Percentiles rank a stretch among this genome's conserved stretches.
Conservation (phyloP, 108 stramenopile species). For the Skeletonema tropicum region DNA sequence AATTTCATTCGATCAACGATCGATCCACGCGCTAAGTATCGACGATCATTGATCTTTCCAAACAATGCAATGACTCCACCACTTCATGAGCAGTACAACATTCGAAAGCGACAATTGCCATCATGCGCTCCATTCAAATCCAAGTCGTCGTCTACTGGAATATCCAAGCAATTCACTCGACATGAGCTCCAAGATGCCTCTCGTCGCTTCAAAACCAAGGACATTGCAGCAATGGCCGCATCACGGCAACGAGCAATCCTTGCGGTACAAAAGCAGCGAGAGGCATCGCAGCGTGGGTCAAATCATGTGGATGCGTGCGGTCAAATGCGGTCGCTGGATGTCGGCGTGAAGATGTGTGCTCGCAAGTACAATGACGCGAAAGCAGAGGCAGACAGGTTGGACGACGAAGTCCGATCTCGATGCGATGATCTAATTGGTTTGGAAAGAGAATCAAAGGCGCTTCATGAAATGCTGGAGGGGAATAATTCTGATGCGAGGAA, state of each 20-base stretch:
- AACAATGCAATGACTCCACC: background rate
- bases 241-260: slow-evolving; percentile 33
- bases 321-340: slow-evolving; percentile 52
- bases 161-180: slow-evolving; percentile 48
- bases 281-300: slow-evolving; percentile 24
- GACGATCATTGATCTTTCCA: too few relatives aligned
- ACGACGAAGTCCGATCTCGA: slow-evolving; percentile 48
- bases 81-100: background rate
- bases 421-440: slow-evolving; percentile 56
- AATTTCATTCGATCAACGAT: too few relatives aligned
- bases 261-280: slow-evolving; percentile 39
- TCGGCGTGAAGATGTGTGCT: slow-evolving; percentile 57
- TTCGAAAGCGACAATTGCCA: slow-evolving; percentile 21
- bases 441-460: slow-evolving; percentile 60
- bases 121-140: slow-evolving; percentile 24
- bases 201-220: slow-evolving; percentile 36
- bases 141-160: slow-evolving; percentile 16
- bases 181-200: slow-evolving; percentile 39
- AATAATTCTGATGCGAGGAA: slow-evolving; percentile 54
- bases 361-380: slow-evolving; percentile 74
- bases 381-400: slow-evolving; percentile 50
- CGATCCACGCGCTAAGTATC: too few relatives aligned
- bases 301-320: slow-evolving; percentile 27
- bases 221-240: slow-evolving; percentile 39
- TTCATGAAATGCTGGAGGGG: slow-evolving; percentile 67